Conservation (phyloP, 768 basidiomycete genomes). For the Lanmaoa pseudosensibilis region DNA sequence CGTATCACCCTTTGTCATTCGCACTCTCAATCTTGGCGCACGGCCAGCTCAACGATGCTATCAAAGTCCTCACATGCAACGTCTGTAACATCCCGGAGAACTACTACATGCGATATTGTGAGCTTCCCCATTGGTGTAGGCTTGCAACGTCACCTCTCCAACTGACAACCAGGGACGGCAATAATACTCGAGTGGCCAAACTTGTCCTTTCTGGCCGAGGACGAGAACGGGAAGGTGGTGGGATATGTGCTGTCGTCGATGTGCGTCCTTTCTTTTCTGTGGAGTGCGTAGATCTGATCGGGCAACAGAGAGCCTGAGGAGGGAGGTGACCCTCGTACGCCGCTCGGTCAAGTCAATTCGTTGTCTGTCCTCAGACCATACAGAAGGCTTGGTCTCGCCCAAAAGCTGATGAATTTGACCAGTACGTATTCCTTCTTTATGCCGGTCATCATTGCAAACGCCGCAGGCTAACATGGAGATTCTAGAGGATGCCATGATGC, state of each 20-base stretch:
- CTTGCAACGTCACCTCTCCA: background rate
- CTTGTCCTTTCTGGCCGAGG: slow-evolving; percentile 53
- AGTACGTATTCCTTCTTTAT: slow-evolving; percentile 17
- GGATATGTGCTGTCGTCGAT: slow-evolving; percentile 60
- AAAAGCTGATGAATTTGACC: slow-evolving; percentile 26
- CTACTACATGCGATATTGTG: slow-evolving; percentile 38
- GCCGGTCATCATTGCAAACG: background rate
- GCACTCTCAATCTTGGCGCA: background rate
- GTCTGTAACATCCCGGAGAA: slow-evolving; percentile 54
- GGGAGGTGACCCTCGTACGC: background rate
- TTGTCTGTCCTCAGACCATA: slow-evolving; percentile 30
- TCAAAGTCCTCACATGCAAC: slow-evolving; percentile 52
- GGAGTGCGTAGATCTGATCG: slow-evolving; percentile 2
- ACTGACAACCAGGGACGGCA: slow-evolving; percentile 40
- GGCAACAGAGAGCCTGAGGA: slow-evolving; percentile 26
- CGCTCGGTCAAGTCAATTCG: slow-evolving; percentile 32
- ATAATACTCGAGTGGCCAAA: slow-evolving; percentile 53
- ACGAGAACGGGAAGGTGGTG: slow-evolving; percentile 48
- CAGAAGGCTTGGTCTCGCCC: slow-evolving; percentile 30
- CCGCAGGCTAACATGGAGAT: slow-evolving; percentile 1
- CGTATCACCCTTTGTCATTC: background rate
- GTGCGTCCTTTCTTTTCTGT: slow-evolving; percentile 33
- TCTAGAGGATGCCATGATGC: slow-evolving; percentile 27
- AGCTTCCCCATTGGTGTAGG: background rate
- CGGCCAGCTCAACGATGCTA: slow-evolving; percentile 45